Evolutionary conservation across 495 filamentous ascomycete genomes (phyloP).

Genomic region (Pyrenula massariospora): DNA sequence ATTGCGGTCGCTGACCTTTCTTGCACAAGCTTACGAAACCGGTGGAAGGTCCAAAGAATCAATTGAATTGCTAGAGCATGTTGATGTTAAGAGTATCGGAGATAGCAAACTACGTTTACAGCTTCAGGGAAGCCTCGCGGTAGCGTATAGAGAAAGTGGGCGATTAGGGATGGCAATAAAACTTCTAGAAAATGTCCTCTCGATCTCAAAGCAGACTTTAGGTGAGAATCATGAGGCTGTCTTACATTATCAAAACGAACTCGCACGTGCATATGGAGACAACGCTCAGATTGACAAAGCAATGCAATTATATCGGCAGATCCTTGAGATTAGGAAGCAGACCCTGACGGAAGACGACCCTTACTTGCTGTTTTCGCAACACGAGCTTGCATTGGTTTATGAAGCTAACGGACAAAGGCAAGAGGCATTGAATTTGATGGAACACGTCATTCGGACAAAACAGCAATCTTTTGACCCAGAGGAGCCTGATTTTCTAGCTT

Average conservation of each 20-base stretch:
- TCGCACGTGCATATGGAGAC: slow-evolving; percentile 21
- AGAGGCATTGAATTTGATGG: slow-evolving; percentile 4
- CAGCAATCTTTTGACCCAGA: slow-evolving; percentile 4
- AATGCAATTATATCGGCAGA: neutral
- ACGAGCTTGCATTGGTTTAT: slow-evolving; percentile 4
- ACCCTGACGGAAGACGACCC: slow-evolving; percentile 7
- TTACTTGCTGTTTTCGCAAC: neutral
- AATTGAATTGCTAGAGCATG: too few species aligned
- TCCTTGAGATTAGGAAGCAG: neutral
- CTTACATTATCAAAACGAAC: slow-evolving; percentile 12
- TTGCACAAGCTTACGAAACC: too few species aligned
- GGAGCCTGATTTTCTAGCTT: slow-evolving; percentile 1
- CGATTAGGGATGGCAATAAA: slow-evolving; percentile 1
- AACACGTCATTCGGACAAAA: slow-evolving; percentile 4
- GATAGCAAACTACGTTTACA: neutral
- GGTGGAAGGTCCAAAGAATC: too few species aligned
- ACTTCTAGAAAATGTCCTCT: slow-evolving; percentile 1
- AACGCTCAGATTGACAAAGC: slow-evolving; percentile 3
- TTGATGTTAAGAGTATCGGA: too few species aligned
- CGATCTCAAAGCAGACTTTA: slow-evolving; percentile 9
- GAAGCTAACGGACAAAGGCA: neutral
- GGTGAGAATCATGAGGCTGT: slow-evolving; percentile 8
- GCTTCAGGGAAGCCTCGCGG: too few species aligned
- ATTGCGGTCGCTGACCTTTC: too few species aligned
- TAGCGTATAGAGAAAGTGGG: slow-evolving; percentile 6